These are phyloP conservation scores for Ilex aquifolium DNA, from an alignment of 257 asterid genomes.

Conservation along the genomic window DNA sequence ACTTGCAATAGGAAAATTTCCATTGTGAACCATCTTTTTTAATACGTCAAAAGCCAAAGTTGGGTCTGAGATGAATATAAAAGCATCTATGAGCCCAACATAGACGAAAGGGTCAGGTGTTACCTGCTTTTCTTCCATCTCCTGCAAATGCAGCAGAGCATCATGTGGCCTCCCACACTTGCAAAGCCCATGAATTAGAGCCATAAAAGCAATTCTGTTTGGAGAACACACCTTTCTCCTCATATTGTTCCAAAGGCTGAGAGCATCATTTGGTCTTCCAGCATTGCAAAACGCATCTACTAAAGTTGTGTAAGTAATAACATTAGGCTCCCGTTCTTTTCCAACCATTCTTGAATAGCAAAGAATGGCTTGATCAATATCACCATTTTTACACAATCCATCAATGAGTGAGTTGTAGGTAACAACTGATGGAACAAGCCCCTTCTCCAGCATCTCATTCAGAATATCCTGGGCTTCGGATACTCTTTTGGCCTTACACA, in stretches of 20 bases:
- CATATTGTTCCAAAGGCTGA: conserved; percentile 56
- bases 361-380: conserved; percentile 42
- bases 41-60: conserved; percentile 38
- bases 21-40: conserved; percentile 36
- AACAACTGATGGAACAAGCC: conserved; percentile 78
- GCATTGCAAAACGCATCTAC: conserved; percentile 77
- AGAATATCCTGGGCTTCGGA: conserved; percentile 55
- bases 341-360: conserved; percentile 53
- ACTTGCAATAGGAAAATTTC: conserved; percentile 20
- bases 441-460: conserved; percentile 55
- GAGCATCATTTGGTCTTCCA: conserved; percentile 59
- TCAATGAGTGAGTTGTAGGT: conserved; percentile 81
- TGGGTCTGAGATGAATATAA: conserved; percentile 37
- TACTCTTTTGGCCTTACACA: conserved; percentile 49
- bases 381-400: conserved; percentile 75
- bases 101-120: conserved; percentile 54
- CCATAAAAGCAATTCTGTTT: conserved; percentile 73
- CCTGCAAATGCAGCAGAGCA: conserved; percentile 51
- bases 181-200: conserved; percentile 87
- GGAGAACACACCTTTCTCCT: conserved; percentile 50
- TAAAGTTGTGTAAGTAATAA: conserved; percentile 72
- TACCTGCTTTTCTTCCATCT: conserved; percentile 70
- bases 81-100: conserved; percentile 47
- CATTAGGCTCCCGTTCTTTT: conserved; percentile 52
- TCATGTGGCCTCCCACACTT: conserved; percentile 56